Base-by-base conservation (phyloP, 2,329 filamentous ascomycete species). In the Clarireedia sp. region DNA sequence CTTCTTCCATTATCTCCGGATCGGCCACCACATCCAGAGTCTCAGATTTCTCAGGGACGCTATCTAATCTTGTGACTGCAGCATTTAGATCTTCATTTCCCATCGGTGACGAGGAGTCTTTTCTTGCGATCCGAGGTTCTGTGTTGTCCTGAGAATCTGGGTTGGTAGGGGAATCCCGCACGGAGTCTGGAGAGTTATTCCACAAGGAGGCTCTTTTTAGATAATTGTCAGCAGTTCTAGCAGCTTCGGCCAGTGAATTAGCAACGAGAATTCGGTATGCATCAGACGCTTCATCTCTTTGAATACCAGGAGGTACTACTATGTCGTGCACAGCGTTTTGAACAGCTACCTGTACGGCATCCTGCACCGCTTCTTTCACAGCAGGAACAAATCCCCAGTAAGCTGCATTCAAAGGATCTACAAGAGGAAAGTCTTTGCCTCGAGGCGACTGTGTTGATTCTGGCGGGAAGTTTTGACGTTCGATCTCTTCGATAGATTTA, bases 311-410 rank as follows among this genome's bases (percentile, higher is more conserved):
- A 10, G 63, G 64, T 14, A 63, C 48, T 2, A 57, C 48, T 38
- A 60, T 59, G 3, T 63, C 62, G 10, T 61, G 54, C 1, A 67
- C 63, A 21, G 60, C 63, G 55, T 62, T 64, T 9, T 51, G 60
- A 17, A 67, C 64, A 41, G 64, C 66, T n/a, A 54, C 49, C 51
- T 64, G 60, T 2, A 67, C 62, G n/a, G 62, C 63, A 55, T 60
- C 59, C 24, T 66, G 60, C 17, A 66, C 61, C 3, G 59, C 61
- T 33, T 65, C 64, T 45, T 62, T 64, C 7, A 66, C 59, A 8
- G 48, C 47, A 21, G 64, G 65, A 17, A 62, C 59, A 56, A 66
- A 67, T 1, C 64, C 64, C 65, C 64, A 66, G 29, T 67, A 66
- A 19, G 58, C 52, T 24, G 59, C 58, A 48, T 63, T 64, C 2